A percentile compares a stretch with the other conserved stretches of the same genome.
Conservation (phyloP, 371 early-diverging fungal species). For the Gilbertella persicaria region DNA sequence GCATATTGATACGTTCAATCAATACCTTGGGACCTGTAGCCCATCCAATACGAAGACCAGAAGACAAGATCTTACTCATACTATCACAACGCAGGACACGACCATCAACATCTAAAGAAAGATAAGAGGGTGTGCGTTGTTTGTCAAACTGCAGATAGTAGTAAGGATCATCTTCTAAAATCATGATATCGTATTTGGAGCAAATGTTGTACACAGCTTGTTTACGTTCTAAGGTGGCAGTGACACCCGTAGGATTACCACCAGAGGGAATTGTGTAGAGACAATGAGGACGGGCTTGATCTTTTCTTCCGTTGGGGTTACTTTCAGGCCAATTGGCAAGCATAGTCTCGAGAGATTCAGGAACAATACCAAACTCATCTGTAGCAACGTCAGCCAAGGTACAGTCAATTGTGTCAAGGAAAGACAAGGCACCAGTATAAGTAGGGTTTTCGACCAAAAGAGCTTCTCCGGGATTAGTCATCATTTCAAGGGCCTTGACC, state of each 20-base stretch:
- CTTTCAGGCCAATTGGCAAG: conserved; percentile 52
- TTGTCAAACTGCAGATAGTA: conserved; percentile 63
- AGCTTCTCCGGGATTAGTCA: conserved; percentile 62
- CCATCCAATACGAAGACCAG: conserved; percentile 81
- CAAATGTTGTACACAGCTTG: conserved; percentile 63
- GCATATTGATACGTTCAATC: conserved; percentile 70
- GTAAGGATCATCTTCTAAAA: conserved; percentile 83
- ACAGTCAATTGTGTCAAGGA: conserved; percentile 65
- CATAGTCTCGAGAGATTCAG: conserved; percentile 48
- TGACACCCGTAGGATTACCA: conserved; percentile 77
- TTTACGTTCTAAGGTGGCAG: conserved; percentile 63
- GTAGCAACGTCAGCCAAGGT: conserved; percentile 63
- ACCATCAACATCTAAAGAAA: conserved; percentile 78
- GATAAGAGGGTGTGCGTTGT: conserved; percentile 60
- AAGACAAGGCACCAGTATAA: conserved; percentile 76
- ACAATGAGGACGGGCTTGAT: conserved; percentile 48
- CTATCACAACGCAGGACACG: conserved; percentile 86
- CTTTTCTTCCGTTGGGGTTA: conserved; percentile 31
- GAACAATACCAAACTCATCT: conserved; percentile 57
- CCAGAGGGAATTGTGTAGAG: conserved; percentile 68
- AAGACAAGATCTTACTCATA: conserved; percentile 78
- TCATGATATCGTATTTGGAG: conserved; percentile 60
- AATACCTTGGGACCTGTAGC: conserved; percentile 70
- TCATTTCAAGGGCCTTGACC: conserved; percentile 77
- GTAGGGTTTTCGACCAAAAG: conserved; percentile 76